Base-by-base conservation (phyloP, 768 basidiomycete genomes). In the Naganishia onofrii region DNA sequence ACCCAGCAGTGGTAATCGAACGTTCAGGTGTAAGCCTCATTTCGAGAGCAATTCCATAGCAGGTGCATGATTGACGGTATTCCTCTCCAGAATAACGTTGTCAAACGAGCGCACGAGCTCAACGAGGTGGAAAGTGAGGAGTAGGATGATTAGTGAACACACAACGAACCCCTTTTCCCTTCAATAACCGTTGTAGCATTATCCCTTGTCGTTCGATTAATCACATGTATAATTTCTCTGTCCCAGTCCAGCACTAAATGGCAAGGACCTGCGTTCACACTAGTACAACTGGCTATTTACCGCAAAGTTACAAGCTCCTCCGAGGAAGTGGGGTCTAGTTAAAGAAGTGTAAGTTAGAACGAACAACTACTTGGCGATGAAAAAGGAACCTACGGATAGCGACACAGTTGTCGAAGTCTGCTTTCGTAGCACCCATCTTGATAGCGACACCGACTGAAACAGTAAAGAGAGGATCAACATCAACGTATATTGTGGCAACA, bases 391-490 rank as follows among this genome's bases (percentile, higher is more conserved):
- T 68, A 80, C 78, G 79, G 51, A 79, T 80, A 70, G 79, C 79
- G 42, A 81, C 80, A 54, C 72, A 74, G 44, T 71, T 72, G 68
- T 80, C 79, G 71, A 80, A 80, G 74, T 80, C 76, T 23, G 73
- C 70, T 73, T 81, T 81, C 28, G 81, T 80, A 38, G 79, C 81
- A 26, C 90, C 90, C 95, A 98, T 95, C 84, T 97, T 98, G 75
- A 99, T 84, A 15, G 96, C 96, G n/a, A 98, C 92, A 1, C 84
- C 91, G 74, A 82, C 79, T 77, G 55, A 19, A n/a, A 42, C 63
- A 17, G 7, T 7, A 23, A 13, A 28, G 15, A 38, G 26, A 36
- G 23, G 15, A 44, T 68, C 23, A 68, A 52, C 15, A 38, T 42
- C 19, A 38, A 0, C 19, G 3, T 10, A n/a, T 3, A 12, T 1